These are phyloP conservation scores for Brachypodium distachyon DNA, from an alignment of 202 grass and related monocot genomes.

Conservation along the genomic window DNA sequence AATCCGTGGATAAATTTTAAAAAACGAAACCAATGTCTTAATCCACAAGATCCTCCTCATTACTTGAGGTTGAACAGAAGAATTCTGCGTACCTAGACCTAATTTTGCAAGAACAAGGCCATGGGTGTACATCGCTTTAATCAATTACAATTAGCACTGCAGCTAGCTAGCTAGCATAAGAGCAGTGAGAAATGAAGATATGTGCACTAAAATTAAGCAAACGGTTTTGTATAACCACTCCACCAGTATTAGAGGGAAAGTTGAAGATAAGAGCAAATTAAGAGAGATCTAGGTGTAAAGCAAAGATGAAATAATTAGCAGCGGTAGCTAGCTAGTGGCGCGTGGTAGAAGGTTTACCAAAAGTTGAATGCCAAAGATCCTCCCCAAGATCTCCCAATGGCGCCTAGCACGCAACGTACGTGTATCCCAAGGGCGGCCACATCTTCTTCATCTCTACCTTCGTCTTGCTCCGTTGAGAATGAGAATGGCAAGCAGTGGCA, in stretches of 20 bases:
- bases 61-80: not conserved
- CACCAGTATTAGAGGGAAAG: constrained; percentile 17
- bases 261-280: not conserved
- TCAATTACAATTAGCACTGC: too few relatives aligned
- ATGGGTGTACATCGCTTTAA: not conserved
- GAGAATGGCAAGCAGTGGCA: too few relatives aligned
- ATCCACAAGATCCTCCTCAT: constrained; percentile 31
- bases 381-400: constrained; percentile 30
- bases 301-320: not conserved
- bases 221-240: constrained; percentile 30
- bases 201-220: constrained; percentile 14
- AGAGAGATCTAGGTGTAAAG: constrained; percentile 3
- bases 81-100: constrained; percentile 5
- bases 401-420: constrained; percentile 23
- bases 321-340: not conserved
- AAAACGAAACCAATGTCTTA: constrained; percentile 13
- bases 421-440: too few relatives aligned
- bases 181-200: not conserved
- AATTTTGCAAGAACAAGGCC: constrained; percentile 17
- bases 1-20: constrained; percentile 26
- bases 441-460: constrained; percentile 1
- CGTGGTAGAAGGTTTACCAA: constrained; percentile 32
- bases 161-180: too few relatives aligned
- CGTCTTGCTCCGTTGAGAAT: not conserved
- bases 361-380: constrained; percentile 32